A percentile compares a stretch with the other conserved stretches of the same genome.
Conservation (phyloP, 352 stramenopile genomes). For the Pythium aquatile region DNA sequence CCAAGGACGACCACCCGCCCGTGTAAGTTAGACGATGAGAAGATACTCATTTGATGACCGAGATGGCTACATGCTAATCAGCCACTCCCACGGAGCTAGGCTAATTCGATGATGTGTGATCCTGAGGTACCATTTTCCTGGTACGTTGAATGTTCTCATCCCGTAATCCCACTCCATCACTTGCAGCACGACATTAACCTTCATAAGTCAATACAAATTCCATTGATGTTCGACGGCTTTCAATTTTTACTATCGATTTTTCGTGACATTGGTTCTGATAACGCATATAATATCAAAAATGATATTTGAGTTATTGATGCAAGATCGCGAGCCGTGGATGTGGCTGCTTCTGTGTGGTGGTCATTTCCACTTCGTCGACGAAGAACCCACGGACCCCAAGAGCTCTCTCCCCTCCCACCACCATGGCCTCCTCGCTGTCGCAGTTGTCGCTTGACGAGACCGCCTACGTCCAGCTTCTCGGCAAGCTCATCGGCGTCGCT, state of each 20-base stretch:
- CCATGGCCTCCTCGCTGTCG: constrained; percentile 36
- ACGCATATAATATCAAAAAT: not conserved
- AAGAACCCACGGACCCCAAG: constrained; percentile 8
- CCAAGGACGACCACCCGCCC: not conserved
- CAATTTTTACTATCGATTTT: too few relatives aligned
- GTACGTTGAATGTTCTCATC: not conserved
- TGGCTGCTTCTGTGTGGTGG: constrained; percentile 18
- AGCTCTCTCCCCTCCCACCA: constrained; percentile 1
- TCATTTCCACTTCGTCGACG: constrained; percentile 24
- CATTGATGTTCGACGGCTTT: too few relatives aligned
- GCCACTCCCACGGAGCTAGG: not conserved
- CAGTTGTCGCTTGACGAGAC: constrained; percentile 62
- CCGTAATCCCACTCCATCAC: not conserved
- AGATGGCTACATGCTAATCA: not conserved
- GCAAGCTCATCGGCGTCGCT: constrained; percentile 82
- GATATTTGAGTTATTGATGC: not conserved
- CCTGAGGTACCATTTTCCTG: not conserved
- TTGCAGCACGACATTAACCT: constrained; percentile 3
- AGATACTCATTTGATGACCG: not conserved
- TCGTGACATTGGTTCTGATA: too few relatives aligned
- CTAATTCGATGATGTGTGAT: not conserved
- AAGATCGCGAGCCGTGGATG: not conserved
- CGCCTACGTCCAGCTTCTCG: constrained; percentile 79
- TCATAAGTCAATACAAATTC: too few relatives aligned
- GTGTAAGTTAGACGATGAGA: not conserved